Percentiles rank a stretch among this genome's conserved stretches.
These are phyloP conservation scores for Eremothecium coryli DNA, from an alignment of 1,139 yeast genomes.

Conservation along the genomic window DNA sequence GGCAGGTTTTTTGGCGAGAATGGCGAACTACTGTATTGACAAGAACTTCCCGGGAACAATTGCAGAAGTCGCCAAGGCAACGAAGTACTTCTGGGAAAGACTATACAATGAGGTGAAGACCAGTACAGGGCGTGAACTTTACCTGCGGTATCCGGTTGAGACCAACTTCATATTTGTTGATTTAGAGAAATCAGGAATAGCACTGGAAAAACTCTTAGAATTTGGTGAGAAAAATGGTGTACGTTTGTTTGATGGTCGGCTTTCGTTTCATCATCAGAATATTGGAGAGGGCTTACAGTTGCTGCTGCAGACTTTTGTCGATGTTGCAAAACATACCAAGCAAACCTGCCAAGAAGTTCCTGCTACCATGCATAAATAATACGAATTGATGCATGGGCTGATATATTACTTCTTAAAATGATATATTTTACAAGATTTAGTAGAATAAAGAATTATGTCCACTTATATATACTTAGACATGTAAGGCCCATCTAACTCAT, in stretches of 20 bases:
- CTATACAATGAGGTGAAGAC: conserved; percentile 47
- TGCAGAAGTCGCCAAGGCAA: conserved; percentile 28
- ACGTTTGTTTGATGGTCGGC: conserved; percentile 47
- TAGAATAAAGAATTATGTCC: too few relatives aligned
- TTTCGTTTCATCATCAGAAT: conserved; percentile 65
- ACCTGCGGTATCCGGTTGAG: conserved; percentile 53
- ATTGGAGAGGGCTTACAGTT: conserved; percentile 39
- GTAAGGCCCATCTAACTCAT: conserved; percentile 87
- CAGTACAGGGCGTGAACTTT: conserved; percentile 39
- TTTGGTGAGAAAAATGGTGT: conserved; percentile 45
- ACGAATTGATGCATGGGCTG: too few relatives aligned
- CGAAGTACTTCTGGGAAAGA: conserved; percentile 45
- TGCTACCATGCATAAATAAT: background rate
- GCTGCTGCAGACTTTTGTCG: conserved; percentile 41
- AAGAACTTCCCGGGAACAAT: conserved; percentile 43
- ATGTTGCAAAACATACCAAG: conserved; percentile 9
- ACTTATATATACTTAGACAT: conserved; percentile 89
- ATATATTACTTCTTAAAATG: too few relatives aligned
- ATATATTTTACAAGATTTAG: too few relatives aligned
- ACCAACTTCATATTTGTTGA: conserved; percentile 72
- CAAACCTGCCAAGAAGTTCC: background rate
- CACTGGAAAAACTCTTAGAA: conserved; percentile 39
- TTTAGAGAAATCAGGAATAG: conserved; percentile 42
- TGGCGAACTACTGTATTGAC: conserved; percentile 64
- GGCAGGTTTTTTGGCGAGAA: conserved; percentile 58